Evolutionary conservation across 2,329 filamentous ascomycete species (phyloP).

Genomic region (Akanthomyces muscarius): DNA sequence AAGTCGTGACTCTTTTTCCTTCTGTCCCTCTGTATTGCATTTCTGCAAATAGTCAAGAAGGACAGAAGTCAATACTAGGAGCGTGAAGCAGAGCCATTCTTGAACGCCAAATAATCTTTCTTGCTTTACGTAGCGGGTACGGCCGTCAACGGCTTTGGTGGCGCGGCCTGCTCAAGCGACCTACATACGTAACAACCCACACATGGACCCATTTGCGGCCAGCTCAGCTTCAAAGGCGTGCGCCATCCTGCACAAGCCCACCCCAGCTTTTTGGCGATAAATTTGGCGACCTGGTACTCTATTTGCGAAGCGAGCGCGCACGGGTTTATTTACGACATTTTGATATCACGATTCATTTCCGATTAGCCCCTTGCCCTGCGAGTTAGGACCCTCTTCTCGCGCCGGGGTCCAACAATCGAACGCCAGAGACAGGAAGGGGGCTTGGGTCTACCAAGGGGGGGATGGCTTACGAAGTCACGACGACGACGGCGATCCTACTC

Average conservation of each 20-base stretch:
- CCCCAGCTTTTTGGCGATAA: not conserved
- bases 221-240: slow-evolving; percentile 12
- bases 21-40: too few relatives aligned
- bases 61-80: too few relatives aligned
- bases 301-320: not conserved
- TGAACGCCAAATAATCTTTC: too few relatives aligned
- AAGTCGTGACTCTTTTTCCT: too few relatives aligned
- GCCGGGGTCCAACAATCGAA: not conserved
- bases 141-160: slow-evolving; percentile 1
- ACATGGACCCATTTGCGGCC: not conserved
- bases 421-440: not conserved
- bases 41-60: too few relatives aligned
- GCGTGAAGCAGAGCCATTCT: too few relatives aligned
- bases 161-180: not conserved
- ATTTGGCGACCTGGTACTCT: not conserved
- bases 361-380: not conserved
- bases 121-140: too few relatives aligned
- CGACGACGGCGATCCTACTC: not conserved
- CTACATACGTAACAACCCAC: not conserved
- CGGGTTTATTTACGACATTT: not conserved
- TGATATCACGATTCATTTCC: not conserved
- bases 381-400: not conserved
- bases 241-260: slow-evolving; percentile 12
- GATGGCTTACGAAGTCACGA: slow-evolving; percentile 8
- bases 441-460: not conserved